Base-by-base conservation (phyloP, 257 asterid species). In the Nicotiana obtusifolia region DNA sequence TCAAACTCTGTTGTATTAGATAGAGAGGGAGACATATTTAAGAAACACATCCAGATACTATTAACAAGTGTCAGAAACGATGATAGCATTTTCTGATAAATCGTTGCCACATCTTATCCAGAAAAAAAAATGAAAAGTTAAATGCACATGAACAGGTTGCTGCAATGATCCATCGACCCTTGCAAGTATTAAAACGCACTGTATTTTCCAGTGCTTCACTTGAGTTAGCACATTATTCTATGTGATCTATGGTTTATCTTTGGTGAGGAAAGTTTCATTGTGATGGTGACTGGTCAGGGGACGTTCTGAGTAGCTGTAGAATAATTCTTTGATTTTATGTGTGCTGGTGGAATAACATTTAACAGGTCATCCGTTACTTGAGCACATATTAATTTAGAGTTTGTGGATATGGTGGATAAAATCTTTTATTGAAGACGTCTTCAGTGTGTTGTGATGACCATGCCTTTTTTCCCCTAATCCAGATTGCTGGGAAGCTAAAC, bases 401-500 rank as follows among this genome's bases (percentile, higher is more conserved):
- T 73, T 7, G 24, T 13, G 28, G 20, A 59, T 73, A 10, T 49
- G 79, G 61, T 73, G 79, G 78, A 24, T 24, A 47, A 49, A 28
- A 47, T 24, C 79, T 47, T 73, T 47, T 24, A 3, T 49, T 73
- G 24, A 22, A 73, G 59, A 24, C 26, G 41, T 24, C 41, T 22
- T 49, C 35, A 22, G 33, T 71, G 47, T 66, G 28, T 31, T 65
- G 81, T 49, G 75, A 83, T 69, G 81, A 59, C 86, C 77, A 56
- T 81, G 26, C 76, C 41, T 82, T 76, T 80, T 81, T 77, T 0
- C 33, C 80, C 81, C 61, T 67, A 71, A 41, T 73, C 76, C 89
- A 96, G 99, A 93, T 96, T 87, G 99, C 99, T 14, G 97, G 95
- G 78, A 94, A 91, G 88, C 87, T 96, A 71, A 94, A 93, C 90